Conservation (phyloP, 2,329 filamentous ascomycete species). For the Verticillium nonalfalfae region DNA sequence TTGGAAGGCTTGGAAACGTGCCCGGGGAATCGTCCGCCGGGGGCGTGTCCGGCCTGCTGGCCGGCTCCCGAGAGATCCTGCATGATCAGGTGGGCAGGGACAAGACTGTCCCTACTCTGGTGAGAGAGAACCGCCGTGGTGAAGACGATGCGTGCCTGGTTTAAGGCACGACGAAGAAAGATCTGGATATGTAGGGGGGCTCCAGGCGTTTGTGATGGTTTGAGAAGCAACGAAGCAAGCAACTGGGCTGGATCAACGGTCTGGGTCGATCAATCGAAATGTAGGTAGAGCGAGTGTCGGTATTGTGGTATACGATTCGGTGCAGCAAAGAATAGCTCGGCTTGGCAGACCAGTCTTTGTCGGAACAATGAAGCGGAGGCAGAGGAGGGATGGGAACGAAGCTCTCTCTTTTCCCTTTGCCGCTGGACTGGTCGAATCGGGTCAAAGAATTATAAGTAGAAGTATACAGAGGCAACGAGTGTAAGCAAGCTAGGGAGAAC, state of each 20-base stretch:
- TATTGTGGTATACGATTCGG: background rate
- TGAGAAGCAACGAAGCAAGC: constrained; percentile 6
- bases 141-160: constrained; percentile 51
- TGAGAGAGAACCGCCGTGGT: constrained; percentile 80
- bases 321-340: background rate
- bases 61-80: constrained; percentile 71
- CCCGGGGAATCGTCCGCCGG: constrained; percentile 56
- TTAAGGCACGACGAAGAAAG: constrained; percentile 37
- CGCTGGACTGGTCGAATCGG: constrained; percentile 3
- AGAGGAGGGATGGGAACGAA: background rate
- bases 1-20: constrained; percentile 75
- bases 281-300: constrained; percentile 1
- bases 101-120: constrained; percentile 73
- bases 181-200: constrained; percentile 3
- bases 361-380: constrained; percentile 1
- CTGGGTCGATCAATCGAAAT: background rate
- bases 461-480: constrained; percentile 12
- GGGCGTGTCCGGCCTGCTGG: constrained; percentile 46
- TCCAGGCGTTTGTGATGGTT: constrained; percentile 2
- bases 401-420: constrained; percentile 7
- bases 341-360: background rate
- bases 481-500: constrained; percentile 10
- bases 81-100: constrained; percentile 88
- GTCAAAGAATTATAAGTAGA: constrained; percentile 13
- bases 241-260: background rate